Evolutionary conservation across 495 filamentous ascomycete genomes (phyloP).

Genomic region (Tetracladium setigerum): DNA sequence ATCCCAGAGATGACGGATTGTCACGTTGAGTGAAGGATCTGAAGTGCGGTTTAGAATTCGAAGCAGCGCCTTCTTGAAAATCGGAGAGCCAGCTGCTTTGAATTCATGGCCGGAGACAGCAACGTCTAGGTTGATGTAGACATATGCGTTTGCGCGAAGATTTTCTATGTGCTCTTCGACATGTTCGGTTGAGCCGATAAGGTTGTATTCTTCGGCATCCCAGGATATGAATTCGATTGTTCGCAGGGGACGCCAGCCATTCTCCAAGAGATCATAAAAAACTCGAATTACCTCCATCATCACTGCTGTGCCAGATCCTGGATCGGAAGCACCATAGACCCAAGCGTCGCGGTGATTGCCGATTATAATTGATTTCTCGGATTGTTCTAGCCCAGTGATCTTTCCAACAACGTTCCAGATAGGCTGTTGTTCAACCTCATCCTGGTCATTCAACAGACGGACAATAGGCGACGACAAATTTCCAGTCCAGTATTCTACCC

Average conservation of each 20-base stretch:
- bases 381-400: constrained; percentile 74
- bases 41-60: constrained; percentile 63
- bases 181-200: constrained; percentile 91
- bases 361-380: constrained; percentile 78
- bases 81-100: constrained; percentile 66
- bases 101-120: constrained; percentile 71
- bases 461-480: constrained; percentile 67
- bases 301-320: constrained; percentile 83
- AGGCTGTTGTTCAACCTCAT: constrained; percentile 70
- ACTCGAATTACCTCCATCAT: constrained; percentile 81
- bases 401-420: constrained; percentile 87
- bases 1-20: constrained; percentile 71
- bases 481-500: constrained; percentile 74
- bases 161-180: constrained; percentile 84
- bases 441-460: constrained; percentile 80
- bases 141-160: constrained; percentile 64
- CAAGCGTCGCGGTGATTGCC: constrained; percentile 93
- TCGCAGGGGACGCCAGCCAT: constrained; percentile 84
- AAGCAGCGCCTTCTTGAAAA: constrained; percentile 64
- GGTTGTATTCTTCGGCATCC: constrained; percentile 90
- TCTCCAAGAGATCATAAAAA: constrained; percentile 64
- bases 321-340: constrained; percentile 81
- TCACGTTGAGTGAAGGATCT: constrained; percentile 66
- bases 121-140: constrained; percentile 90
- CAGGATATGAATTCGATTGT: constrained; percentile 93